phyloP scores from a whole-genome alignment of 768 basidiomycete genomes.

The Lentinula detonsa region DNA sequence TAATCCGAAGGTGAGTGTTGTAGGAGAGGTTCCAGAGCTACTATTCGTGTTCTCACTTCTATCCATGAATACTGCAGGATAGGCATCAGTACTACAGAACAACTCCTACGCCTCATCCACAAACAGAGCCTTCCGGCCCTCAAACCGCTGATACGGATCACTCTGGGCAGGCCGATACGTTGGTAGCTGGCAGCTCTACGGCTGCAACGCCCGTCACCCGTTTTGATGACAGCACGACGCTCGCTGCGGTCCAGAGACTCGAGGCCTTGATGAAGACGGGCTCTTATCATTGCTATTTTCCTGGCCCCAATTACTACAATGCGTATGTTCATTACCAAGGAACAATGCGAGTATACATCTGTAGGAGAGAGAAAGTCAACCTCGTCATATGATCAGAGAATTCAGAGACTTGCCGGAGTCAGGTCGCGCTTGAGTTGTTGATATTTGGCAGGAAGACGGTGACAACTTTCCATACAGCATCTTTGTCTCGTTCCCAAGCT shows the following conservation, averaged over 20 bases:
- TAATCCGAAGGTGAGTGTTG: neutral
- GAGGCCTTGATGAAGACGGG: neutral
- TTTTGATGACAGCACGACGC: neutral
- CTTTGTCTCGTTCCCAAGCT: conserved; percentile 84
- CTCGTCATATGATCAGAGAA: neutral
- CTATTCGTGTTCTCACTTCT: no score
- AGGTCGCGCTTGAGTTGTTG: neutral
- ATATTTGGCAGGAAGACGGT: conserved; percentile 46
- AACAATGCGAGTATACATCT: no score
- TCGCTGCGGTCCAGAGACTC: neutral
- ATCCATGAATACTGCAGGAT: no score
- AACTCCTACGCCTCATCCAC: neutral
- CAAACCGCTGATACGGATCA: neutral
- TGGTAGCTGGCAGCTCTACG: no score
- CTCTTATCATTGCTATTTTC: neutral
- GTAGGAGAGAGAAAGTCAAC: no score
- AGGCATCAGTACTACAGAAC: no score
- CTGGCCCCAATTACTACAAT: neutral
- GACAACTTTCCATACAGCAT: conserved; percentile 71
- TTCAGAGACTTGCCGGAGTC: neutral
- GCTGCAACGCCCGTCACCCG: neutral
- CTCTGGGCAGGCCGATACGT: no score
- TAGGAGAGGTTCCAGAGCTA: no score
- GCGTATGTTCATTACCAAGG: neutral
- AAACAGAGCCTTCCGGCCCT: neutral